Conservation (phyloP, 441 rosid species). For the Gossypium aridum region DNA sequence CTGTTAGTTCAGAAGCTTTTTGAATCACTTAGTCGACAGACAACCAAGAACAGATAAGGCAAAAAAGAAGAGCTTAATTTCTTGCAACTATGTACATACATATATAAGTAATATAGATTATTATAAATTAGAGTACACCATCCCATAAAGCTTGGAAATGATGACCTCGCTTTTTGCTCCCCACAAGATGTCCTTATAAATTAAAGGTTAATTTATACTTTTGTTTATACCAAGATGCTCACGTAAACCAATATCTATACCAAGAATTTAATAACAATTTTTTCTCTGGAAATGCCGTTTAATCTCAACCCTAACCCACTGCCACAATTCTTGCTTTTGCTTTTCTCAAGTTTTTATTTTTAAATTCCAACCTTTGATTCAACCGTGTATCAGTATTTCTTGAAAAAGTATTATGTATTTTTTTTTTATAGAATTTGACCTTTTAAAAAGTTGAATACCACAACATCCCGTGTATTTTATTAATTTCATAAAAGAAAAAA, state of each 20-base stretch:
- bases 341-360: not conserved
- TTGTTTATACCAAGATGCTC: not conserved
- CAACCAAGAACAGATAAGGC: constrained; percentile 6
- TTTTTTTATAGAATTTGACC: too few species aligned
- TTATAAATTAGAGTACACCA: constrained; percentile 1
- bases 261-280: not conserved
- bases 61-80: constrained; percentile 1
- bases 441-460: too few species aligned
- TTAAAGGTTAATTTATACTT: not conserved
- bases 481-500: too few species aligned
- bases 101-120: not conserved
- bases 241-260: not conserved
- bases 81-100: not conserved
- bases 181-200: constrained; percentile 1
- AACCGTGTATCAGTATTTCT: not conserved
- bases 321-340: not conserved
- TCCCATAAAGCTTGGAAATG: constrained; percentile 27
- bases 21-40: constrained; percentile 8
- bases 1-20: not conserved
- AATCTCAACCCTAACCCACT: not conserved
- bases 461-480: too few species aligned
- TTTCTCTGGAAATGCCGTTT: not conserved
- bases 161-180: constrained; percentile 21
- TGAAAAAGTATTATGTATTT: too few species aligned
- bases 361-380: not conserved